phyloP scores from a whole-genome alignment of 73 alveolate species.

The Symbiodinium pilosum region DNA sequence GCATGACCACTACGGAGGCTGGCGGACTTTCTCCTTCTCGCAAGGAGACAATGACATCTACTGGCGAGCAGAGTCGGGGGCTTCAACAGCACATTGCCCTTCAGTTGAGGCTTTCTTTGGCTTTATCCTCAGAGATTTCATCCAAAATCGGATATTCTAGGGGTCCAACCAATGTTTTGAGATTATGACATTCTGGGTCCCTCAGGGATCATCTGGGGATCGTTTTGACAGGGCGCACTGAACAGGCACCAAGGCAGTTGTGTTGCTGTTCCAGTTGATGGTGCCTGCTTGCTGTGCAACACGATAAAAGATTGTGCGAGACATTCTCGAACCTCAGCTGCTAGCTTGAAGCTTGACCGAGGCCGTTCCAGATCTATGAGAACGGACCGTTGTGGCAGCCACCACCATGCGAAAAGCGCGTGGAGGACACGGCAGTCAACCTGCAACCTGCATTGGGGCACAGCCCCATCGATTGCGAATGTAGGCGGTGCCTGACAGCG shows the following conservation, averaged over 20 bases:
- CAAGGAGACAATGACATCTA: constrained; percentile 62
- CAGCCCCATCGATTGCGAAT: no score
- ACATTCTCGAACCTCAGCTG: not conserved
- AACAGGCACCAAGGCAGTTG: not conserved
- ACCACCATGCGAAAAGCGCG: constrained; percentile 82
- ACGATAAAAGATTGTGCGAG: no score
- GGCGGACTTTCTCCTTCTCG: constrained; percentile 78
- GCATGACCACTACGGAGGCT: no score
- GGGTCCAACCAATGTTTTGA: not conserved
- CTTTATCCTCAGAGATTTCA: no score
- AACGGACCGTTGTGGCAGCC: constrained; percentile 88
- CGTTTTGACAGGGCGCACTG: no score
- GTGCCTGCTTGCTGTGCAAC: no score
- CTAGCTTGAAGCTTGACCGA: not conserved
- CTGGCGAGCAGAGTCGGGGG: constrained; percentile 66
- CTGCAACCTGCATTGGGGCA: no score
- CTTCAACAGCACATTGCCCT: not conserved
- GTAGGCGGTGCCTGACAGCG: constrained; percentile 12
- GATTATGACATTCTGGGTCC: no score
- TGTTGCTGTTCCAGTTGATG: no score
- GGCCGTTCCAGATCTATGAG: constrained; percentile 85
- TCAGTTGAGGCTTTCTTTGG: no score
- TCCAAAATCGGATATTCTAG: not conserved
- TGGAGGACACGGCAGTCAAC: no score
- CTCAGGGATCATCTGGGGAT: no score